Evolutionary conservation across 805 yeast genomes (phyloP), one percentile per base, ranked within the genome.

Genomic region (Wickerhamomyces bisporus): DNA sequence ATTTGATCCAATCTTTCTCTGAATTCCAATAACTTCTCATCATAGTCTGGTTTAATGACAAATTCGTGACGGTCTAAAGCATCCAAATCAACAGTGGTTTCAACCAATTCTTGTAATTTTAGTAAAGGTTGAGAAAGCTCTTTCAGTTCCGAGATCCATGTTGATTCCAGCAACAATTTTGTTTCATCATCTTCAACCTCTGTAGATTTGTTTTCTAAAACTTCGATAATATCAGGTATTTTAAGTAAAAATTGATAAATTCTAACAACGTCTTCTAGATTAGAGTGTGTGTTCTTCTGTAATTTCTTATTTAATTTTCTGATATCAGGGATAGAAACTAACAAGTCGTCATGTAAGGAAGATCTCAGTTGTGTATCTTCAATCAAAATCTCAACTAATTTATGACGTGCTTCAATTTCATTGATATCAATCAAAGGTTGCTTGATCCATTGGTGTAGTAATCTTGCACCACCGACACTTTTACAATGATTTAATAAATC

Each of bases 391-490:
- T 77, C 82, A n/a, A 91, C 95, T 35, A 93, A 64, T 7, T 65
- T 58, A 47, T 86, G 96, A 35, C 99, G 71, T 31, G 77, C 68
- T 28, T 64, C 58, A 28, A 93, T 88, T 35, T 70, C 77, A 0
- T 49, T 53, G 10, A 71, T 54, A 47, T 78, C 77, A 37, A 95
- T 80, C 34, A 93, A 69, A 1, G 99, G 99, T 61, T 93, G 98
- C 55, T 91, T 93, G 43, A 93, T 70, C 98, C 98, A 93, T 54
- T 87, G 96, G 13, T 93, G 80, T 19, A 93, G 70, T 35, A 89
- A 62, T 46, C 98, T 72, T 2, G 91, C 68, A 7, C 99, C 99
- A n/a, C 93, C 87, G 2, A 78, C 71, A 4, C 95, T 82, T 51
- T 85, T 87, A 66, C 98, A 91, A 49, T 81, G 78, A 65, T 93